A percentile compares a stretch with the other conserved stretches of the same genome.
Evolutionary conservation across 164 flowering plant species (phyloP).

Genomic region (Aristolochia fimbriata): DNA sequence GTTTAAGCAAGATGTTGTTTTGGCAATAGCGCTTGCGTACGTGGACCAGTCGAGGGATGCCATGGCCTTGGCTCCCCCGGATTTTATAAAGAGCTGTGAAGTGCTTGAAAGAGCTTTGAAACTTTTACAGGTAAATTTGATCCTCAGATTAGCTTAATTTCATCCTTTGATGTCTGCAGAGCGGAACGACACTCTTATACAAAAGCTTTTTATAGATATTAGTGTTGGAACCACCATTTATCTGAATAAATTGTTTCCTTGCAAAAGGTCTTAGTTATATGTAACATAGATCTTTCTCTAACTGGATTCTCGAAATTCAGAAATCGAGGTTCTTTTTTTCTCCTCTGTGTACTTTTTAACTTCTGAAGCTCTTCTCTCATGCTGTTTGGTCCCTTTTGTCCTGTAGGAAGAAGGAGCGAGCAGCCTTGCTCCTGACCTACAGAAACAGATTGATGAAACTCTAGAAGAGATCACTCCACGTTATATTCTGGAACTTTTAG

Average conservation of each 20-base stretch:
- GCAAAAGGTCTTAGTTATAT: no score
- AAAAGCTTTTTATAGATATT: no score
- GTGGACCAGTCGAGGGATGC: slow-evolving; percentile 91
- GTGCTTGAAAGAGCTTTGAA: slow-evolving; percentile 81
- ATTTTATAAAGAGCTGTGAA: slow-evolving; percentile 68
- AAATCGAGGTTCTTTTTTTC: no score
- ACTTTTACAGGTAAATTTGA: slow-evolving; percentile 63
- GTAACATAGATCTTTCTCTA: no score
- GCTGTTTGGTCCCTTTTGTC: slow-evolving; percentile 1
- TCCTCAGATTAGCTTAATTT: no score
- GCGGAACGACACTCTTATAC: no score
- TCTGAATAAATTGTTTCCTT: no score
- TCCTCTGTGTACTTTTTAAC: no score
- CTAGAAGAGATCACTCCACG: slow-evolving; percentile 91
- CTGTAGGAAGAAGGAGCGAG: slow-evolving; percentile 96
- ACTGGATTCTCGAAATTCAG: no score
- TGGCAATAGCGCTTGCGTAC: slow-evolving; percentile 85
- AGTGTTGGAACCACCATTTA: no score
- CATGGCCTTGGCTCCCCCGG: slow-evolving; percentile 79
- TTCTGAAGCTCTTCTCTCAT: not conserved
- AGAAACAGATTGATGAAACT: slow-evolving; percentile 91
- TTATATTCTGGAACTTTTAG: slow-evolving; percentile 80
- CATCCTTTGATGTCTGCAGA: no score
- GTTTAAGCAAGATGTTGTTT: slow-evolving; percentile 81
- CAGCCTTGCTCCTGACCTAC: slow-evolving; percentile 85